phyloP scores from a whole-genome alignment of 2,329 filamentous ascomycete species.

The Pestalotiopsis sp. region DNA sequence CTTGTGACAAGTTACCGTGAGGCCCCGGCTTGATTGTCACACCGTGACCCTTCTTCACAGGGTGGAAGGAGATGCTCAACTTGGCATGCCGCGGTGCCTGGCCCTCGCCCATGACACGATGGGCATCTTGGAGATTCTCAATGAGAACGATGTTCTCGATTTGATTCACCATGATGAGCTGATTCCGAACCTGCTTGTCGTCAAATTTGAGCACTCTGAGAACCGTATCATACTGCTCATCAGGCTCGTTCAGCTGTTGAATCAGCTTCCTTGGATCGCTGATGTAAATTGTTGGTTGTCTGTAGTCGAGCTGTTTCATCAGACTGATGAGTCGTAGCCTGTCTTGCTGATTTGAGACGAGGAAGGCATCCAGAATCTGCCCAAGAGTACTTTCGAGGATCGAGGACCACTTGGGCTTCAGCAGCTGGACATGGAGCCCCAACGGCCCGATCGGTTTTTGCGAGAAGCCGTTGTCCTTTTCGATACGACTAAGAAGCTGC shows the following conservation, averaged over 20 bases:
- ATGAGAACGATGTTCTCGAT: conserved; percentile 88
- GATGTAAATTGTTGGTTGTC: conserved; percentile 64
- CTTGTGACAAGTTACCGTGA: conserved; percentile 24
- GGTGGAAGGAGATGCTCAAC: conserved; percentile 71
- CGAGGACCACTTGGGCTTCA: conserved; percentile 80
- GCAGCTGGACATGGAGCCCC: conserved; percentile 74
- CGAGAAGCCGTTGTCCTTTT: conserved; percentile 68
- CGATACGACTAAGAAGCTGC: conserved; percentile 68
- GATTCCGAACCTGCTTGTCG: conserved; percentile 74
- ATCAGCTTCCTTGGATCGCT: conserved; percentile 58
- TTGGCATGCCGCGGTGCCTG: conserved; percentile 69
- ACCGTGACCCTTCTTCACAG: conserved; percentile 61
- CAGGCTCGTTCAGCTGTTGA: conserved; percentile 72
- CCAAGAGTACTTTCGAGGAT: conserved; percentile 81
- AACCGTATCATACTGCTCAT: conserved; percentile 72
- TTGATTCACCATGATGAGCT: conserved; percentile 78
- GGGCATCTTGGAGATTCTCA: conserved; percentile 66
- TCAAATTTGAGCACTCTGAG: conserved; percentile 82
- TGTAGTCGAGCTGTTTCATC: conserved; percentile 59
- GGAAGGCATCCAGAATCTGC: conserved; percentile 71
- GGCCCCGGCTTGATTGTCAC: conserved; percentile 54
- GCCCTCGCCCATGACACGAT: conserved; percentile 67
- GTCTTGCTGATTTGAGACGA: conserved; percentile 79
- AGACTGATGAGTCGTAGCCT: conserved; percentile 67
- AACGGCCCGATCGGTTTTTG: conserved; percentile 81